Evolutionary conservation across 1,284 basidiomycete genomes (phyloP), one percentile per base, ranked within the genome.

Genomic region (Stygiomarasmius scandens): DNA sequence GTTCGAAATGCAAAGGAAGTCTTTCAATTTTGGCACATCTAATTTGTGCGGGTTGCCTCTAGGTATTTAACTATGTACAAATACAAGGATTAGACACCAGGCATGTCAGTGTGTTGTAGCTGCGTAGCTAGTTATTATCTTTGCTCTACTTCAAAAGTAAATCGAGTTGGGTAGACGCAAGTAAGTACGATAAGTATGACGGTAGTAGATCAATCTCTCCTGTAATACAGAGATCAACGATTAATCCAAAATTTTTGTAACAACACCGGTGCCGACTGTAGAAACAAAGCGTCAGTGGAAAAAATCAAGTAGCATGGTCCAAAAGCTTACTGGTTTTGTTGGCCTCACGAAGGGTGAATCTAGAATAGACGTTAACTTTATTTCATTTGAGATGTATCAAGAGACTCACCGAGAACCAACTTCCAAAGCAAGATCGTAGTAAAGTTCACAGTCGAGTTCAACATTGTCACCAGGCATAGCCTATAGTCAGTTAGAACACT

Each of bases 391-490:
- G 22, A 52, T 36, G 3, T 29, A 23, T 5, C 3, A 48, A 52
- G 23, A 34, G 10, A 73, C 84, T 63, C 67, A 87, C 79, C 96
- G 89, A 65, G 92, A 91, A 60, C 96, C 96, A 64, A 87, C 82
- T 77, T 99, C 96, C 57, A 95, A 85, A 44, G 95, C 95, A 63
- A 98, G 88, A 72, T 98, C 94, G 71, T 92, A 88, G 29, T 90
- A 83, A 45, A 99, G 84, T 49, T 88, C 82, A 67, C 92, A 94
- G 58, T 93, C 80, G 80, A 99, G 90, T 76, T 98, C 95, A 59
- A 99, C 89, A 69, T 97, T 97, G 80, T 99, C 97, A 67, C 97
- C 96, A 54, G 96, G 96, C 94, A 98, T 97, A 67, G 98, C 92
- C 85, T 95, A 72, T 10, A 50, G 27, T 52, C 14, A 53, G 54